Evolutionary conservation across 768 basidiomycete genomes (phyloP), one percentile per base, ranked within the genome.

Genomic region (Russula dissimulans): DNA sequence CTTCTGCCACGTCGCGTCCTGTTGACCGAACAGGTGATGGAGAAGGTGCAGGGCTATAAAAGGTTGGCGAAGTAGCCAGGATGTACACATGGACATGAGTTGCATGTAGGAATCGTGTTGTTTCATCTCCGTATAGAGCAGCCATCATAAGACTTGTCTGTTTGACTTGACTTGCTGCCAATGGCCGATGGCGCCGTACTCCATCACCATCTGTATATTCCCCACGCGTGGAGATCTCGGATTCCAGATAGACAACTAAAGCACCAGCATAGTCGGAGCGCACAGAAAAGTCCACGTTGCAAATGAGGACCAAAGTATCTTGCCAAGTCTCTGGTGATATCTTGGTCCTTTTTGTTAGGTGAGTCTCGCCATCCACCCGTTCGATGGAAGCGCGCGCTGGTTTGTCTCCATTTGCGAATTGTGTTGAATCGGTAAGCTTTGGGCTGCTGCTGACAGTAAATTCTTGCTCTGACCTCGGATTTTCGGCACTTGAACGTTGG

Each of bases 271-370:
- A 95, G 64, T 90, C 88, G 12, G 82, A 80, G 57, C 94, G 84
- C 22, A 95, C 84, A n/a, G 81, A 75, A 66, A 81, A 86, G 58
- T 91, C 85, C 12, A 74, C 71, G 69, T 95, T 91, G 69, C 91
- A 95, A 4, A 95, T 72, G 31, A 97, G 76, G 50, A 86, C 87
- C 46, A 95, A 71, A 2, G 90, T 94, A 62, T 95, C 93, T 69
- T 93, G 90, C 92, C 92, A 95, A 38, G 87, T 81, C 68, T 93
- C 91, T 32, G 88, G 86, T 3, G 86, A 78, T 36, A 97, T 80
- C 62, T 78, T 78, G 10, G 83, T 84, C 59, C 89, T 76, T 54
- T 83, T 78, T n/a, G 82, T 76, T 29, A 73, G 68, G 26, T 76
- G 77, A 49, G 75, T 56, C 9, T 71, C 71, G 4, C 64, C 66